Conservation (phyloP, 306 rosid genomes). For the Sechiopsis laciniata region DNA sequence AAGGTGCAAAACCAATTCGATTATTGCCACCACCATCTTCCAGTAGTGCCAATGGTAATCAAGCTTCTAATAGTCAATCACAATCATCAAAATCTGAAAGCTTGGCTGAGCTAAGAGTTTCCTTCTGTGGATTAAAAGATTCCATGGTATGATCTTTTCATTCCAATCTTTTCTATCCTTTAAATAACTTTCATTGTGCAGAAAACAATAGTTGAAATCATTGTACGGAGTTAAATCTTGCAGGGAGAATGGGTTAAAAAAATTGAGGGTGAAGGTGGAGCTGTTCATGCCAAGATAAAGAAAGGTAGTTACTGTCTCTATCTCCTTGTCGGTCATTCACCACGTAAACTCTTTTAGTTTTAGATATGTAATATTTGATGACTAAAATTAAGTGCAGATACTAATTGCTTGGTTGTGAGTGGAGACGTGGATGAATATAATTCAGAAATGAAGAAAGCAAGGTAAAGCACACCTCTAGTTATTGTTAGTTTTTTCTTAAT, state of each 20-base stretch:
- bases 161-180: constrained; percentile 12
- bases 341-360: constrained; percentile 17
- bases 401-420: constrained; percentile 76
- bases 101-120: constrained; percentile 64
- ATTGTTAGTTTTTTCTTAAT: constrained; percentile 21
- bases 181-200: neutral
- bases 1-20: constrained; percentile 57
- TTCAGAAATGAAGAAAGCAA: constrained; percentile 77
- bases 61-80: constrained; percentile 36
- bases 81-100: constrained; percentile 47
- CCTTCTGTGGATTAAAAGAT: constrained; percentile 54
- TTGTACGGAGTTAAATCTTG: constrained; percentile 26
- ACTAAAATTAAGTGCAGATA: constrained; percentile 51
- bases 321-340: neutral
- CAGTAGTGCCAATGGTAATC: constrained; percentile 39
- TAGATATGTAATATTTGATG: constrained; percentile 15
- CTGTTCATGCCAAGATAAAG: constrained; percentile 68
- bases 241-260: constrained; percentile 72
- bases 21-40: constrained; percentile 53
- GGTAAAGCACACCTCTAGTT: constrained; percentile 39
- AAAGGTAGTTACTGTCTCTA: constrained; percentile 47
- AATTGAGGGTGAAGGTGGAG: constrained; percentile 57
- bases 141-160: constrained; percentile 47
- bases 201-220: neutral
- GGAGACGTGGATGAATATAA: constrained; percentile 48